Percentiles rank a stretch among this genome's conserved stretches.
phyloP scores from a whole-genome alignment of 2,329 filamentous ascomycete species.

The Cryphonectria radicalis region DNA sequence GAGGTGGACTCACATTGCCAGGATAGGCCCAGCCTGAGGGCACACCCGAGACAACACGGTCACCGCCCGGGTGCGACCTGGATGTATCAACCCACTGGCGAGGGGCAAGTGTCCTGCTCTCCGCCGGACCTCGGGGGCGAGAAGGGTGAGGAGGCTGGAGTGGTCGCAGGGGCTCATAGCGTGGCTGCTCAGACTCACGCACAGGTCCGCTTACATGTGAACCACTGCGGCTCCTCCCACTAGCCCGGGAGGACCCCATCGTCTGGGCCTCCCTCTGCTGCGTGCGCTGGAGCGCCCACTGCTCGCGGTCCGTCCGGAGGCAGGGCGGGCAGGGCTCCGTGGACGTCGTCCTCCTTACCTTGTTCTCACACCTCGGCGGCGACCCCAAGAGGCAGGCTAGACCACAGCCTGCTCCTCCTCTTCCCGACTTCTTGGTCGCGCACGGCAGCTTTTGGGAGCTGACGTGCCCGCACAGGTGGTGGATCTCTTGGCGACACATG shows the following conservation, averaged over 20 bases:
- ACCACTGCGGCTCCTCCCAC: not conserved
- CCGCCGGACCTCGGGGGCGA: not conserved
- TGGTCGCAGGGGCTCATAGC: no score
- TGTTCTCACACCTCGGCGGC: not conserved
- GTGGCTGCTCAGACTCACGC: not conserved
- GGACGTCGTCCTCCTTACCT: not conserved
- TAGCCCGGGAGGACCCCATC: not conserved
- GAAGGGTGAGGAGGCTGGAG: not conserved
- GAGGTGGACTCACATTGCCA: not conserved
- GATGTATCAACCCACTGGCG: constrained; percentile 8
- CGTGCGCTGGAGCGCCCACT: not conserved
- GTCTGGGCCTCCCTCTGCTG: not conserved
- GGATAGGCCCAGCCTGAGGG: constrained; percentile 4
- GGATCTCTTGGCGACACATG: constrained; percentile 3
- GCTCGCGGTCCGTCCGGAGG: not conserved
- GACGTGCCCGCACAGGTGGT: not conserved
- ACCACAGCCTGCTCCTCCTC: not conserved
- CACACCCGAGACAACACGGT: not conserved
- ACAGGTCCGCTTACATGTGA: not conserved
- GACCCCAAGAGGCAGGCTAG: not conserved
- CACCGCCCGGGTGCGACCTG: not conserved
- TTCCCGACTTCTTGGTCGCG: not conserved
- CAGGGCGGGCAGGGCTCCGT: not conserved
- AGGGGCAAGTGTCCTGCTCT: not conserved
- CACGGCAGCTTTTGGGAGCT: constrained; percentile 4